Base-by-base conservation (phyloP, 148 eudicot species). In the Rhododendron henanense region DNA sequence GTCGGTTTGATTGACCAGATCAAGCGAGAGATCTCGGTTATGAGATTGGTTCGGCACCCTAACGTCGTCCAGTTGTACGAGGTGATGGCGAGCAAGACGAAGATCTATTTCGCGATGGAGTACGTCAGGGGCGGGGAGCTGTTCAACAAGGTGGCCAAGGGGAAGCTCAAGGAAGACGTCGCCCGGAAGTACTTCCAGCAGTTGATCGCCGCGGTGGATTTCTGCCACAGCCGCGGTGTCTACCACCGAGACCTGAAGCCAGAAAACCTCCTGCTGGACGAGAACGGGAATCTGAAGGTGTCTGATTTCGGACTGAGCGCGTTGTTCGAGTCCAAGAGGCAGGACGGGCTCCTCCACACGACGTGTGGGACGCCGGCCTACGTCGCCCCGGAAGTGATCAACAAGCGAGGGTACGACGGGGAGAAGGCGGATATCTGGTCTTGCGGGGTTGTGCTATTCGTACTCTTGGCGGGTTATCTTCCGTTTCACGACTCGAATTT, bases 361-460 rank as follows among this genome's bases (percentile, higher is more conserved):
- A 92, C 97, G n/a, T 95, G 98, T 80, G 98, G 98, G 4, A 95
- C 98, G 0, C 98, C 98, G 5, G 97, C 98, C 14, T 95, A 95
- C 31, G 98, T 95, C 0, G 97, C 97, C 1, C 98, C 98, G 10
- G 98, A 95, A 80, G 94, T 95, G 23, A 94, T 95, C 19, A 92
- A 88, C 77, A 93, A 93, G 83, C 84, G 78, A 48, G 93, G 98
- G 0, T 95, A 95, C 41, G 96, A 95, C 16, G 98, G 98, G 0
- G 94, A 90, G 0, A 95, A 95, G 84, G 95, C 95, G 0, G 98
- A 95, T 86, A 91, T 95, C 3, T 95, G 98, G 98, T 93, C 98
- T 0, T 95, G 97, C 83, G 98, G 98, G 31, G 96, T 92, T 6
- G 90, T 95, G 16, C 87, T 95, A 0, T 95, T 90, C 83, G 98